Evolutionary conservation across 129 eudicot genomes (phyloP).

Genomic region (Flaveria robusta): DNA sequence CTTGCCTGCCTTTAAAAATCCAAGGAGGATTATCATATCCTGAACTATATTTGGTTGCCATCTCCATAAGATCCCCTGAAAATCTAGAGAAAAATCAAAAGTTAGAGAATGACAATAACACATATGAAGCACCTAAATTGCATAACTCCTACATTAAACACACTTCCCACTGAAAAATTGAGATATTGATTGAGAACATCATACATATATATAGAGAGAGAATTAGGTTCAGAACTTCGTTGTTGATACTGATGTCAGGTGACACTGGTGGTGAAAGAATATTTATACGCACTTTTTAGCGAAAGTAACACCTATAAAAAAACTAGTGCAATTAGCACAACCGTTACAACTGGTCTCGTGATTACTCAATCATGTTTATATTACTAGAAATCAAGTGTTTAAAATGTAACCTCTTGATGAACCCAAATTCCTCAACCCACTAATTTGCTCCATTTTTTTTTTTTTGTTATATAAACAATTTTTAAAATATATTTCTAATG

Average conservation of each 20-base stretch:
- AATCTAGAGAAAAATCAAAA: not conserved
- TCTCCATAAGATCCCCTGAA: conserved; percentile 42
- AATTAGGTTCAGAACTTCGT: too few species aligned
- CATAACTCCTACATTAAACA: conserved; percentile 11
- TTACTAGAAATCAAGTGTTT: not conserved
- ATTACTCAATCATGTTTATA: too few species aligned
- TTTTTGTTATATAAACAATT: too few species aligned
- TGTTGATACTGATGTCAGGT: too few species aligned
- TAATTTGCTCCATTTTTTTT: too few species aligned
- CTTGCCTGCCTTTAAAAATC: conserved; percentile 94
- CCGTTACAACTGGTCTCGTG: too few species aligned
- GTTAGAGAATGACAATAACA: not conserved
- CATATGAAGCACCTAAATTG: not conserved
- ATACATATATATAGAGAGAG: not conserved
- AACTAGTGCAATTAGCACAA: too few species aligned
- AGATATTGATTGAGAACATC: not conserved
- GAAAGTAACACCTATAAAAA: too few species aligned
- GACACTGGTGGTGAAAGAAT: not conserved
- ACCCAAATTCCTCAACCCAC: too few species aligned
- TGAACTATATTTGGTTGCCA: conserved; percentile 41
- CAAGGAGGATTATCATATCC: conserved; percentile 88
- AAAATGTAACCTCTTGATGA: too few species aligned
- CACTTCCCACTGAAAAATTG: not conserved
- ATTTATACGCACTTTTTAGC: too few species aligned
- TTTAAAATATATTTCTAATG: too few species aligned